A percentile compares a stretch with the other conserved stretches of the same genome.
phyloP scores from a whole-genome alignment of 495 filamentous ascomycete genomes.

The Xylaria grammica region DNA sequence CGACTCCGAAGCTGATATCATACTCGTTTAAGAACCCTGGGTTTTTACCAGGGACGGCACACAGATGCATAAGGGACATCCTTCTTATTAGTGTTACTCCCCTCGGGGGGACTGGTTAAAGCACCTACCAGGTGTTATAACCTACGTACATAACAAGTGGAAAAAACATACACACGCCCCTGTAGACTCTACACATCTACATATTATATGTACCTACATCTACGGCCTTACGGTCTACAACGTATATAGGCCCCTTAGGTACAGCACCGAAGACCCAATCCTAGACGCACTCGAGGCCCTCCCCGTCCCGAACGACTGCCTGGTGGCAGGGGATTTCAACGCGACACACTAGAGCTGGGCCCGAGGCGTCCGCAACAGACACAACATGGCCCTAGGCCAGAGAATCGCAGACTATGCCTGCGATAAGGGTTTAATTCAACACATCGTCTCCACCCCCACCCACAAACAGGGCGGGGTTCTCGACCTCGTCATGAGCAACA shows the following conservation, averaged over 20 bases:
- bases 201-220: neutral
- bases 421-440: neutral
- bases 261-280: neutral
- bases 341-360: neutral
- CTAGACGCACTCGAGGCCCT: neutral
- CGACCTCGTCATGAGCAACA: neutral
- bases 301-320: neutral
- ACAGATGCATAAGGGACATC: neutral
- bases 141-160: neutral
- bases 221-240: neutral
- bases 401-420: neutral
- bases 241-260: neutral
- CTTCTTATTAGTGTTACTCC: neutral
- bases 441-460: neutral
- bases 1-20: neutral
- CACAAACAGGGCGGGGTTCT: neutral
- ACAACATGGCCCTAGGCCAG: neutral
- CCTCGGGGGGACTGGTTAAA: neutral
- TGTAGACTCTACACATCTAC: neutral
- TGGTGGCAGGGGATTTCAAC: neutral
- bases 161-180: neutral
- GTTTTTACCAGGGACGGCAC: neutral
- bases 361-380: neutral
- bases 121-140: neutral
- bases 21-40: slow-evolving; percentile 8